Conservation (phyloP, 139 green algal genomes). For the Auxenochlorella pyrenoidosa region DNA sequence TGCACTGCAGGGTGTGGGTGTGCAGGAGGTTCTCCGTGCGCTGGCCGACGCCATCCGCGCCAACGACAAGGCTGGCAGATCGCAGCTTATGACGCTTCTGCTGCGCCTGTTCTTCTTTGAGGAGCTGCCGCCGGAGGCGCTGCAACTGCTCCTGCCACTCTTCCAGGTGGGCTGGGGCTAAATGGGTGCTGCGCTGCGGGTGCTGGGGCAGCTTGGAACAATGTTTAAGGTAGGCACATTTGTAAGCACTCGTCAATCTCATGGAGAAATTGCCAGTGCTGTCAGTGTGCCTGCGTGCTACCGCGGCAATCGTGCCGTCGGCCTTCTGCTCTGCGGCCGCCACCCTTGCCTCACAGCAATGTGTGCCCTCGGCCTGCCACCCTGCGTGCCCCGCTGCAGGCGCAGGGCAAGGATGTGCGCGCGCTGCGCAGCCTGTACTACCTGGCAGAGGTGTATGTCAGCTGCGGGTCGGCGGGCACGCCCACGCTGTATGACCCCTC, state of each 20-base stretch:
- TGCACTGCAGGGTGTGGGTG: constrained; percentile 30
- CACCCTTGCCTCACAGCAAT: neutral
- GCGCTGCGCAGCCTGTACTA: constrained; percentile 38
- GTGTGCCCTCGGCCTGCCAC: neutral
- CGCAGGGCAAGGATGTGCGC: constrained; percentile 33
- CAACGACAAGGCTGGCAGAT: constrained; percentile 29
- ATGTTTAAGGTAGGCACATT: neutral
- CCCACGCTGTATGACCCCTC: constrained; percentile 48
- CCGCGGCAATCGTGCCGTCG: too few relatives aligned
- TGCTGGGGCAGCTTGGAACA: neutral
- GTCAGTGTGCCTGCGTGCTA: neutral
- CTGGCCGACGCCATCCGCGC: constrained; percentile 31
- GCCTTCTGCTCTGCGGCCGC: neutral
- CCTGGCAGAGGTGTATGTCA: constrained; percentile 22
- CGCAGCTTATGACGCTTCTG: constrained; percentile 23
- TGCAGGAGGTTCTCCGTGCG: constrained; percentile 33
- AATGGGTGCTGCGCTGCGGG: neutral
- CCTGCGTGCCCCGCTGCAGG: constrained; percentile 3
- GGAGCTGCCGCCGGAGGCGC: constrained; percentile 36
- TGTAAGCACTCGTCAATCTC: too few relatives aligned
- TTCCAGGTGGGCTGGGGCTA: constrained; percentile 8
- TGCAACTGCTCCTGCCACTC: constrained; percentile 31
- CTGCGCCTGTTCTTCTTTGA: constrained; percentile 45
- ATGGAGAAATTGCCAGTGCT: neutral
- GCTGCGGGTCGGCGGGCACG: constrained; percentile 37